A percentile compares a stretch with the other conserved stretches of the same genome.
phyloP scores from a whole-genome alignment of 345 rosid genomes.

The Noccaea caerulescens region DNA sequence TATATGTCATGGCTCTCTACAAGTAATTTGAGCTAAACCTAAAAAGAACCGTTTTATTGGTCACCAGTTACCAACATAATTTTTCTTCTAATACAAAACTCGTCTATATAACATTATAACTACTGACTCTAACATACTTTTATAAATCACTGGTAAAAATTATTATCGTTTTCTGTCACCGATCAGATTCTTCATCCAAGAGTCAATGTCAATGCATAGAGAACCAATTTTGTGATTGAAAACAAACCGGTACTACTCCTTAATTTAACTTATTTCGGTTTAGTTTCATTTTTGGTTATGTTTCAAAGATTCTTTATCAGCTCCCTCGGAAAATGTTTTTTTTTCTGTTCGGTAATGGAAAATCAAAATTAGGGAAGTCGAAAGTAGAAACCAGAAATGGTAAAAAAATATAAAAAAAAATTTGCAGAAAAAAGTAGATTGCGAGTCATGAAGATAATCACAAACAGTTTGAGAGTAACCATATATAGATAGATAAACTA shows the following conservation, averaged over 20 bases:
- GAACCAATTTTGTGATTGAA: neutral
- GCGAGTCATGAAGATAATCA: constrained; percentile 32
- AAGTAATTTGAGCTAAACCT: too few relatives aligned
- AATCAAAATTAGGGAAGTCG: neutral
- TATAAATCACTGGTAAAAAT: too few relatives aligned
- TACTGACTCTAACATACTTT: too few relatives aligned
- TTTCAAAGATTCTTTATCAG: neutral
- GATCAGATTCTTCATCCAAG: too few relatives aligned
- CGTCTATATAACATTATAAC: too few relatives aligned
- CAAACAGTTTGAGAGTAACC: constrained; percentile 23
- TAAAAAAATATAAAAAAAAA: constrained; percentile 21
- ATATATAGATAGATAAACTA: constrained; percentile 32
- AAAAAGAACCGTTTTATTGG: too few relatives aligned
- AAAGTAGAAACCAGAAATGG: constrained; percentile 33
- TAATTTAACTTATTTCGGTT: neutral
- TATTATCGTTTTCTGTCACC: too few relatives aligned
- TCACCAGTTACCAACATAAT: too few relatives aligned
- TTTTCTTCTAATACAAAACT: too few relatives aligned
- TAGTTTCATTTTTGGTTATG: neutral
- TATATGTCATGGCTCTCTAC: too few relatives aligned
- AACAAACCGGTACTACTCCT: neutral
- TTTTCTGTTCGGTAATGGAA: neutral
- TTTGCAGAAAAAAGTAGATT: constrained; percentile 18
- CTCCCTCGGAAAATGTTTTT: neutral
- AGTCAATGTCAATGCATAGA: neutral